Evolutionary conservation across 768 basidiomycete genomes (phyloP).

Genomic region (Ramaria rubella): DNA sequence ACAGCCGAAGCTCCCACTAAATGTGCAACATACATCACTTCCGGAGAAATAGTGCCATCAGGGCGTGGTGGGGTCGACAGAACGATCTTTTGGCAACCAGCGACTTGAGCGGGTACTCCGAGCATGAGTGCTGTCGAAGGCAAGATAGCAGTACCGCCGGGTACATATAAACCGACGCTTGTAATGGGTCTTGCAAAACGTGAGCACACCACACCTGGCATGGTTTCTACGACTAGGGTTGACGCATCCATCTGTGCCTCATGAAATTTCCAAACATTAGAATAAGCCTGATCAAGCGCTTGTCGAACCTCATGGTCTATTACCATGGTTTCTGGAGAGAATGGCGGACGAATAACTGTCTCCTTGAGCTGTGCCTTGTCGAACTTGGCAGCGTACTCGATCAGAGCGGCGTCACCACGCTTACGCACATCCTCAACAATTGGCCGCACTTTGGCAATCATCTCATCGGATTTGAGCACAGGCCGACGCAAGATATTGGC

Average conservation of each 20-base stretch:
- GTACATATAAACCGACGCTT: slow-evolving; percentile 93
- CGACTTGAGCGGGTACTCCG: slow-evolving; percentile 95
- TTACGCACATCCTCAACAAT: slow-evolving; percentile 84
- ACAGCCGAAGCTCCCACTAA: slow-evolving; percentile 87
- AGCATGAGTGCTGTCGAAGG: slow-evolving; percentile 98
- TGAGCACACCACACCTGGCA: slow-evolving; percentile 95
- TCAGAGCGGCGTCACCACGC: slow-evolving; percentile 80
- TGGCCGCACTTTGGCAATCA: slow-evolving; percentile 90
- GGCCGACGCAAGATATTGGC: slow-evolving; percentile 75
- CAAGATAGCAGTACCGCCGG: slow-evolving; percentile 92
- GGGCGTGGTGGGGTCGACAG: slow-evolving; percentile 93
- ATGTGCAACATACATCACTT: slow-evolving; percentile 94
- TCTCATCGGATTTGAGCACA: slow-evolving; percentile 76
- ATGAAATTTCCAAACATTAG: slow-evolving; percentile 89
- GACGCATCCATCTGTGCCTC: slow-evolving; percentile 72
- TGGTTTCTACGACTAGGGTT: slow-evolving; percentile 83
- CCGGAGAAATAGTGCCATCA: slow-evolving; percentile 91
- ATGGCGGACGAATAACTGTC: slow-evolving; percentile 76
- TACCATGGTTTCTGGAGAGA: slow-evolving; percentile 53
- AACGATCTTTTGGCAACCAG: slow-evolving; percentile 86
- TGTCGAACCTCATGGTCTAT: slow-evolving; percentile 58
- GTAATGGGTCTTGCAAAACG: slow-evolving; percentile 94
- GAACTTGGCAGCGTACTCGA: slow-evolving; percentile 88
- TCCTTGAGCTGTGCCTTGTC: slow-evolving; percentile 71
- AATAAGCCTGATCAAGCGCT: slow-evolving; percentile 87